Evolutionary conservation across 129 eudicot species (phyloP).

Genomic region (Silybum marianum): DNA sequence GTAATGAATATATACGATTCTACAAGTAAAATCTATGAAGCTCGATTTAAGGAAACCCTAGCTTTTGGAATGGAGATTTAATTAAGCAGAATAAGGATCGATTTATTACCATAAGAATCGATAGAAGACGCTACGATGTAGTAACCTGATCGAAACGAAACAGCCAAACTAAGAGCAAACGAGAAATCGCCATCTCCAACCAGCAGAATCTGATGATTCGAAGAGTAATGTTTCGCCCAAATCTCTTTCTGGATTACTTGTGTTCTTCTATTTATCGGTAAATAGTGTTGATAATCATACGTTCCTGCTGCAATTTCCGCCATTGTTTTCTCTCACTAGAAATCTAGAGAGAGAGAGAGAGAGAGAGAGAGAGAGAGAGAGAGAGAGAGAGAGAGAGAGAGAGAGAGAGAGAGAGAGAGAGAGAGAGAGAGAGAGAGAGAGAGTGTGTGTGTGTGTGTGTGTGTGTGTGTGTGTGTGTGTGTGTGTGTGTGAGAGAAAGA

Average conservation of each 20-base stretch:
- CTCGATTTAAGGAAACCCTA: constrained; percentile 5
- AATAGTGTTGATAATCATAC: not conserved
- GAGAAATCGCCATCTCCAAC: constrained; percentile 48
- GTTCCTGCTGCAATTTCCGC: not conserved
- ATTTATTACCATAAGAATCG: constrained; percentile 31
- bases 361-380: too few relatives aligned
- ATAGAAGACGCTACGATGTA: constrained; percentile 38
- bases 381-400: too few relatives aligned
- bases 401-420: too few relatives aligned
- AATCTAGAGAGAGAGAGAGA: not conserved
- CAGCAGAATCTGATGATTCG: constrained; percentile 30
- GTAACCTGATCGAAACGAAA: constrained; percentile 25
- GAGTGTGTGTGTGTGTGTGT: too few relatives aligned
- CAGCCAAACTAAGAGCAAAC: constrained; percentile 33
- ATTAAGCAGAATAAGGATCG: not conserved
- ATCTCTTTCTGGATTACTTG: constrained; percentile 5
- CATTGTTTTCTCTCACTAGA: constrained; percentile 13
- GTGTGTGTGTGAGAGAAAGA: not conserved
- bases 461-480: too few relatives aligned
- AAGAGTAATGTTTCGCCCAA: constrained; percentile 35
- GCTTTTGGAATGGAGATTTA: not conserved
- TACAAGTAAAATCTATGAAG: not conserved
- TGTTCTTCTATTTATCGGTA: not conserved
- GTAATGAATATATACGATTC: not conserved
- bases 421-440: too few relatives aligned